phyloP scores from a whole-genome alignment of 495 filamentous ascomycete species.

The Sphaerosporella brunnea region DNA sequence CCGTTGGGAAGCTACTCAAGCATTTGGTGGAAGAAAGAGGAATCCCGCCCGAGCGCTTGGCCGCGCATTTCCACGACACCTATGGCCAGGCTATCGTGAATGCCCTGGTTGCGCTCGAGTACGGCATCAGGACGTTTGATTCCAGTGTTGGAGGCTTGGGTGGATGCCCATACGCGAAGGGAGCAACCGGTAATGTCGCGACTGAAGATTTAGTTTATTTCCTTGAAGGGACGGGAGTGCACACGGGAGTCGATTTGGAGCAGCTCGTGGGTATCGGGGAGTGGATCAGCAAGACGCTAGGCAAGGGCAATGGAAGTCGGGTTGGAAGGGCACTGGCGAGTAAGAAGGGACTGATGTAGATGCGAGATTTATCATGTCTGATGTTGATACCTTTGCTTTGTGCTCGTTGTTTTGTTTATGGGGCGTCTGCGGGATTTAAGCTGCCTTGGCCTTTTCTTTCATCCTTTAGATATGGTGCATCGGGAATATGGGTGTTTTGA shows the following conservation, averaged over 20 bases:
- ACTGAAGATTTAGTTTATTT: conserved; percentile 91
- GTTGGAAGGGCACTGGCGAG: conserved; percentile 65
- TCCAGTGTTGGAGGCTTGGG: conserved; percentile 77
- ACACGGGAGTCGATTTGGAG: conserved; percentile 75
- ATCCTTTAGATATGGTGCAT: no score
- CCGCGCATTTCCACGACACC: conserved; percentile 93
- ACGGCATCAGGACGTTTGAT: conserved; percentile 80
- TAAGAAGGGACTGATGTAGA: conserved; percentile 24
- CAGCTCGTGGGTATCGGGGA: conserved; percentile 61
- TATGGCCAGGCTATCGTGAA: conserved; percentile 92
- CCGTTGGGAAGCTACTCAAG: conserved; percentile 14
- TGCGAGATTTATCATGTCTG: no score
- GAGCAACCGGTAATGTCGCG: conserved; percentile 85
- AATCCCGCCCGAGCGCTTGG: conserved; percentile 60
- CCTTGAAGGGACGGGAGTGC: conserved; percentile 60
- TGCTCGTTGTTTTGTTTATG: no score
- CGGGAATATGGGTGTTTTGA: no score
- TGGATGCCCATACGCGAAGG: conserved; percentile 84
- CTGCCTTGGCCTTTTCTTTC: no score
- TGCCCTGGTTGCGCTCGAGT: conserved; percentile 66
- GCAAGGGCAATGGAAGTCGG: conserved; percentile 51
- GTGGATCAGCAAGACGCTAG: conserved; percentile 78
- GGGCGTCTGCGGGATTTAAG: no score
- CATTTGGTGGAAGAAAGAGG: conserved; percentile 53
- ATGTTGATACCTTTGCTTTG: no score